Conservation (phyloP, 441 rosid species). For the Brassica hybrid region DNA sequence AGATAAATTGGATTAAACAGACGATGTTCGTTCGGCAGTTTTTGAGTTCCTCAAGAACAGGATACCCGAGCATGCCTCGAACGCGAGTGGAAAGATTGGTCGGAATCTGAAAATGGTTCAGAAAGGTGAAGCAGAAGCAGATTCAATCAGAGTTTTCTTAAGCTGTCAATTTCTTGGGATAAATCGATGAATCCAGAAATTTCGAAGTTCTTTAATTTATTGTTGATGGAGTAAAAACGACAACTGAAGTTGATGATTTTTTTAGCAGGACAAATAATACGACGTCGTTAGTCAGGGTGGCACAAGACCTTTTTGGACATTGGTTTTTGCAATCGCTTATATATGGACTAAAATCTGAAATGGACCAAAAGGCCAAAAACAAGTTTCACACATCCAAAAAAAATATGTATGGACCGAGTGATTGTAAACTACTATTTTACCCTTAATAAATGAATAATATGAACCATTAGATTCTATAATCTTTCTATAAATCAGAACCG, state of each 20-base stretch:
- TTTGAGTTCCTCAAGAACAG: slow-evolving; percentile 4
- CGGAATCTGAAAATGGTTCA: background rate
- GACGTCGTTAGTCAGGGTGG: background rate
- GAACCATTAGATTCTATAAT: too few species aligned
- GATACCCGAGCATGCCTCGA: background rate
- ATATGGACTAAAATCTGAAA: too few species aligned
- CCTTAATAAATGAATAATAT: too few species aligned
- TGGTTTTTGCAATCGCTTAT: too few species aligned
- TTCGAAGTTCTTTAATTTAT: background rate
- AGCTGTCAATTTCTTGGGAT: background rate
- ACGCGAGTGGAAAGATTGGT: background rate
- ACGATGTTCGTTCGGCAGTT: background rate
- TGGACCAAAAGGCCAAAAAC: too few species aligned
- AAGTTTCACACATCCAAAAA: too few species aligned
- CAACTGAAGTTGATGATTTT: background rate
- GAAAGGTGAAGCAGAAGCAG: too few species aligned
- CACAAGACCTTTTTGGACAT: background rate
- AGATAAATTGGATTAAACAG: background rate
- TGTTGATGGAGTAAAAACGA: background rate
- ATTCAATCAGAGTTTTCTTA: background rate
- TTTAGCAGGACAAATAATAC: background rate
- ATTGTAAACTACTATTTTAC: too few species aligned
- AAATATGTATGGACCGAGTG: too few species aligned
- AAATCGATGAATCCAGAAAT: slow-evolving; percentile 1
- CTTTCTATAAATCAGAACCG: too few species aligned